Conservation (phyloP, 495 filamentous ascomycete species). For the Chaetomium tenue region DNA sequence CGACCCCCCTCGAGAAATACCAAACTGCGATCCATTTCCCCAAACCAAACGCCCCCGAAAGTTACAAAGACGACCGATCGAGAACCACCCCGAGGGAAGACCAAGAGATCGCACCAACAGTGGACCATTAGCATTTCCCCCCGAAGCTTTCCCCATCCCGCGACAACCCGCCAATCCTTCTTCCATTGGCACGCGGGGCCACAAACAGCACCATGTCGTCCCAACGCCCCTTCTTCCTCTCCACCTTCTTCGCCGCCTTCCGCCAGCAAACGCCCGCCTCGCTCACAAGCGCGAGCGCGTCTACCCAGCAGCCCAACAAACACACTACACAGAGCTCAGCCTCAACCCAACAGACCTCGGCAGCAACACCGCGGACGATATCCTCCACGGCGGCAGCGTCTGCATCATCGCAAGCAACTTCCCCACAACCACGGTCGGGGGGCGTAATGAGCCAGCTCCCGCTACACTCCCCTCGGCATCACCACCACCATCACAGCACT, state of each 20-base stretch:
- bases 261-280: conserved; percentile 47
- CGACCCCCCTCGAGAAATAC: neutral
- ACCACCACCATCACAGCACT: conserved; percentile 36
- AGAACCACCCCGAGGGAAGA: neutral
- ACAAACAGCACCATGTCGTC: conserved; percentile 55
- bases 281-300: conserved; percentile 30
- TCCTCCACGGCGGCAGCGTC: conserved; percentile 30
- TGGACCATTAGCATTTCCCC: neutral
- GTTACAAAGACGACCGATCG: neutral
- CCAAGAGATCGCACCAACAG: neutral
- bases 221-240: conserved; percentile 76
- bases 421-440: conserved; percentile 38
- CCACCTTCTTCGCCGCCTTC: conserved; percentile 83
- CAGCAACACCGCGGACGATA: conserved; percentile 19
- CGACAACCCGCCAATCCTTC: neutral
- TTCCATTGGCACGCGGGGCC: neutral
- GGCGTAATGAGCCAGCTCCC: conserved; percentile 47
- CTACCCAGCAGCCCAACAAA: conserved; percentile 44
- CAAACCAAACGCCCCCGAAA: neutral
- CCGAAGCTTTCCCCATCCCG: neutral
- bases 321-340: conserved; percentile 38
- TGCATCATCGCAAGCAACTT: conserved; percentile 32
- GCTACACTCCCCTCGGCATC: conserved; percentile 43
- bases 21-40: neutral
- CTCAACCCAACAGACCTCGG: conserved; percentile 35